Percentiles rank a stretch among this genome's conserved stretches.
Conservation (phyloP, 495 filamentous ascomycete genomes). For the Xanthoparmelia taractica region DNA sequence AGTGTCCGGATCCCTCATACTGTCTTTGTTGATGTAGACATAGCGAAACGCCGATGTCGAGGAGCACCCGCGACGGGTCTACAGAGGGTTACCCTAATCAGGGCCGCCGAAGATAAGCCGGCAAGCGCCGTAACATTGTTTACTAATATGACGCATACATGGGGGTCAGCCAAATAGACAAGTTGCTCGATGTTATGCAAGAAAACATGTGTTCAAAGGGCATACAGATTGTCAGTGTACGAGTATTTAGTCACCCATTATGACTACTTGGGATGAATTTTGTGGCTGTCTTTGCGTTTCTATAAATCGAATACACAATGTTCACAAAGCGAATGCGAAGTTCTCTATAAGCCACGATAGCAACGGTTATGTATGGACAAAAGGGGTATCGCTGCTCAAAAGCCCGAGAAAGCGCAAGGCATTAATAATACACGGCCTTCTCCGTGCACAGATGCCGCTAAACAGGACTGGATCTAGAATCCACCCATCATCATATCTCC, state of each 20-base stretch:
- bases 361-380: background rate
- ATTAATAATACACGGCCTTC: background rate
- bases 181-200: no score
- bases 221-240: no score
- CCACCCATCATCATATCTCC: constrained; percentile 25
- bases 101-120: constrained; percentile 1
- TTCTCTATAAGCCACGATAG: background rate
- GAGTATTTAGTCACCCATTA: no score
- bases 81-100: background rate
- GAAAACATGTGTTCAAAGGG: no score
- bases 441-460: background rate
- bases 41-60: background rate
- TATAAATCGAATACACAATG: background rate
- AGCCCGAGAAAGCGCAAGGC: background rate
- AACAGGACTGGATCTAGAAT: background rate
- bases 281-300: no score
- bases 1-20: constrained; percentile 10
- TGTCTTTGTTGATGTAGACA: constrained; percentile 6
- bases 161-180: no score
- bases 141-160: no score
- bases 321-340: background rate
- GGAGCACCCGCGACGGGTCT: constrained; percentile 4
- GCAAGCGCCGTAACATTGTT: background rate
- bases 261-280: no score
- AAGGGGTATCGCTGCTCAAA: background rate